Evolutionary conservation across 345 rosid genomes (phyloP).

Genomic region (Moringa oleifera): DNA sequence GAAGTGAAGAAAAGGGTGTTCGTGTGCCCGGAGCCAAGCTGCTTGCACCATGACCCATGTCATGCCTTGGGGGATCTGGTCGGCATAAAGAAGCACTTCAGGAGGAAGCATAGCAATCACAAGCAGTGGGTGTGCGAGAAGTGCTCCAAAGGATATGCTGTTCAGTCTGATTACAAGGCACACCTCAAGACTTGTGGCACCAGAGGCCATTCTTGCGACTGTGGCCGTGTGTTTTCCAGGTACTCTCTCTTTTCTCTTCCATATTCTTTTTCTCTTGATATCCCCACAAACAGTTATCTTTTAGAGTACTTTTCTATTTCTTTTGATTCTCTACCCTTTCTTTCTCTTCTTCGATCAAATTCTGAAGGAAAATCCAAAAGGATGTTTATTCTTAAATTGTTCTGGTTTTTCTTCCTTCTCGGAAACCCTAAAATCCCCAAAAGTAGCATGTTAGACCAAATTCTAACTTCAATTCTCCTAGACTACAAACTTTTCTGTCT

Average conservation of each 20-base stretch:
- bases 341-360: background rate
- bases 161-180: conserved; percentile 86
- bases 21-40: conserved; percentile 74
- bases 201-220: conserved; percentile 84
- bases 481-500: background rate
- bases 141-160: conserved; percentile 80
- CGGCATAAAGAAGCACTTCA: conserved; percentile 73
- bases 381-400: background rate
- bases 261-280: background rate
- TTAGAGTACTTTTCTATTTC: no score
- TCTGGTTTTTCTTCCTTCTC: background rate
- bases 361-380: background rate
- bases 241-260: conserved; percentile 15
- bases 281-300: no score
- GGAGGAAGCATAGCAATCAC: conserved; percentile 73
- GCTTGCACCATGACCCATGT: conserved; percentile 81
- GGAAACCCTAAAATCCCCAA: conserved; percentile 11
- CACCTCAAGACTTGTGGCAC: conserved; percentile 90
- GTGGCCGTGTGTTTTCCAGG: conserved; percentile 95
- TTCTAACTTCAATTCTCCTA: background rate
- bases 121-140: conserved; percentile 82
- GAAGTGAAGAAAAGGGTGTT: conserved; percentile 71
- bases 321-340: background rate
- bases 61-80: conserved; percentile 88
- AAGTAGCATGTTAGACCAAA: no score